phyloP scores from a whole-genome alignment of 1,139 yeast genomes.

The Diutina pseudorugosa region DNA sequence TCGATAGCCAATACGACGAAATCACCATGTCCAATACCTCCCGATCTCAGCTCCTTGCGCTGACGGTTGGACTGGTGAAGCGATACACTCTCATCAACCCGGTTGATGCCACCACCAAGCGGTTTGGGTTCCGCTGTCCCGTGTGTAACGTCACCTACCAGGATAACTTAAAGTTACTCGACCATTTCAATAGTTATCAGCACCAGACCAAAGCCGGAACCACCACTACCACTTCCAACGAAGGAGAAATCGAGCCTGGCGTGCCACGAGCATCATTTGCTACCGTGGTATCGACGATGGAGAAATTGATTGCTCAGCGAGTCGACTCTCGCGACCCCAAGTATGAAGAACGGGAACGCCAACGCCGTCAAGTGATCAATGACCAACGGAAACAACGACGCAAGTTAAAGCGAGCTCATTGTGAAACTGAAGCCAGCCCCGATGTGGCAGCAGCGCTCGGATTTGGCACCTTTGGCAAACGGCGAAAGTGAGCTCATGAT shows the following conservation, averaged over 20 bases:
- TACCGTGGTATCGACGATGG: slow-evolving; percentile 23
- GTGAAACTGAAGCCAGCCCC: neutral
- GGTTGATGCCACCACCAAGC: slow-evolving; percentile 29
- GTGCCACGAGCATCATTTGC: slow-evolving; percentile 20
- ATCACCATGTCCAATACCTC: neutral
- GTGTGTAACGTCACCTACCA: slow-evolving; percentile 68
- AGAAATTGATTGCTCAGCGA: slow-evolving; percentile 17
- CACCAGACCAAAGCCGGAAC: slow-evolving; percentile 27
- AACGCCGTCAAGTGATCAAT: neutral
- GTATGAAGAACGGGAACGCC: neutral
- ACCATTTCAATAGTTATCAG: slow-evolving; percentile 68
- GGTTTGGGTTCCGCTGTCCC: slow-evolving; percentile 77
- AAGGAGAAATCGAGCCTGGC: slow-evolving; percentile 22
- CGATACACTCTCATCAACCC: slow-evolving; percentile 23
- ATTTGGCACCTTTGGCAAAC: neutral
- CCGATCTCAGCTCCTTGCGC: slow-evolving; percentile 13
- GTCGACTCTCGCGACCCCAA: slow-evolving; percentile 6
- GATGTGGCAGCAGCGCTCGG: neutral
- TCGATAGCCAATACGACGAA: too few relatives aligned
- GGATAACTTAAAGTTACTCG: slow-evolving; percentile 70
- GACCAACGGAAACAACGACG: neutral
- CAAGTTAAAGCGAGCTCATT: neutral
- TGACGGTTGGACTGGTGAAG: slow-evolving; percentile 24
- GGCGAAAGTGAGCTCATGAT: neutral
- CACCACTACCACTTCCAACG: slow-evolving; percentile 8